Evolutionary conservation across 768 basidiomycete species (phyloP).

Genomic region (Russula sp.): DNA sequence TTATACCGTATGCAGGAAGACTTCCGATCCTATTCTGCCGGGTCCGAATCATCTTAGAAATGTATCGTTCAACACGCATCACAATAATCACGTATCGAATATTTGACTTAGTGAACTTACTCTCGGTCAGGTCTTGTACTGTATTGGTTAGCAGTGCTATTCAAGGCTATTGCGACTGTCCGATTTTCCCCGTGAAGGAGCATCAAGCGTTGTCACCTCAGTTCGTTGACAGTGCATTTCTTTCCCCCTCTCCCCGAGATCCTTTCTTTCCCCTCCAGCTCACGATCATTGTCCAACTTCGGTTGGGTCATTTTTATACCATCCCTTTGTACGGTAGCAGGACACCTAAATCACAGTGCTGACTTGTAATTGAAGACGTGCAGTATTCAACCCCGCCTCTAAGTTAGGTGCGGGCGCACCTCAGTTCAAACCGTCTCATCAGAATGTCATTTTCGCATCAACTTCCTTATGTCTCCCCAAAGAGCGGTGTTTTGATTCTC

Average conservation of each 20-base stretch:
- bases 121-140: neutral
- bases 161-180: neutral
- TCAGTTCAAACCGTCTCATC: slow-evolving; percentile 6
- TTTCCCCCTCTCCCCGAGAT: neutral
- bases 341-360: neutral
- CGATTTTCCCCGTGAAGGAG: neutral
- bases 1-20: neutral
- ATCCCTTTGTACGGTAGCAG: neutral
- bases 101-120: neutral
- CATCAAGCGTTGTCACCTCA: slow-evolving; percentile 13
- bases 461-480: slow-evolving; percentile 2
- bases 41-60: neutral
- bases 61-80: neutral
- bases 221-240: slow-evolving; percentile 3
- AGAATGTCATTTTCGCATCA: neutral
- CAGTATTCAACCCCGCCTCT: neutral
- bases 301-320: neutral
- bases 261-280: neutral
- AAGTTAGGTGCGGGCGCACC: slow-evolving; percentile 4
- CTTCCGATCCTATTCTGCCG: neutral
- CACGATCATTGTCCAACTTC: neutral
- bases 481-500: neutral
- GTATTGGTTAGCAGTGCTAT: neutral
- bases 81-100: neutral
- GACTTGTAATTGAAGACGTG: neutral